These are phyloP conservation scores for Penicillium pulvis DNA, from an alignment of 495 filamentous ascomycete species.

Conservation along the genomic window DNA sequence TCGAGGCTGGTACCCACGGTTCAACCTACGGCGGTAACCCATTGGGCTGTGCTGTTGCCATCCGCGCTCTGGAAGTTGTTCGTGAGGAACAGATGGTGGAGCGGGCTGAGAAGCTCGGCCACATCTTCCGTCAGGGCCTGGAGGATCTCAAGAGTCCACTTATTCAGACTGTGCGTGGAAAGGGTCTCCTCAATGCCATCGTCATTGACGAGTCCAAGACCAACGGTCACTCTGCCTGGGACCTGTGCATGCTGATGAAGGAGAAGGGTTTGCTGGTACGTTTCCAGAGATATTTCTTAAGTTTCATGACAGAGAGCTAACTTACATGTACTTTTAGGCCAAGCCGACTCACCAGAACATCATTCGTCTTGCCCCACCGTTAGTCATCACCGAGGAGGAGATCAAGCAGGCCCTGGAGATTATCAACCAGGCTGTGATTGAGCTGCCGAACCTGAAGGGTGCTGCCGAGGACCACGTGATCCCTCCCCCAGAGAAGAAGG, in stretches of 20 bases:
- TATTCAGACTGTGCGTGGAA: constrained; percentile 83
- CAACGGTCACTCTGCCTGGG: constrained; percentile 89
- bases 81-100: constrained; percentile 87
- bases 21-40: constrained; percentile 98
- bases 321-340: constrained; percentile 57
- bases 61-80: constrained; percentile 92
- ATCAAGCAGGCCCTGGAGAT: constrained; percentile 51
- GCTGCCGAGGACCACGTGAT: constrained; percentile 48
- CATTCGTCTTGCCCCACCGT: constrained; percentile 62
- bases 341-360: constrained; percentile 99
- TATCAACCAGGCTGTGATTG: constrained; percentile 50
- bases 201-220: constrained; percentile 91
- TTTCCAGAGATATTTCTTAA: constrained; percentile 7
- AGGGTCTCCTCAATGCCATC: constrained; percentile 94
- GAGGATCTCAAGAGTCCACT: constrained; percentile 70
- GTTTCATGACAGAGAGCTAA: constrained; percentile 27
- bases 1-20: constrained; percentile 96
- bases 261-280: constrained; percentile 89
- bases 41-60: constrained; percentile 93
- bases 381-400: constrained; percentile 60
- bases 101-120: constrained; percentile 75
- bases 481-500: constrained; percentile 52
- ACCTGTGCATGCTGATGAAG: constrained; percentile 94
- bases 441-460: constrained; percentile 53
- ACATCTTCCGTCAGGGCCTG: constrained; percentile 81